These are phyloP conservation scores for Hordeum marinum DNA, from an alignment of 176 grass and related monocot species.

Conservation along the genomic window DNA sequence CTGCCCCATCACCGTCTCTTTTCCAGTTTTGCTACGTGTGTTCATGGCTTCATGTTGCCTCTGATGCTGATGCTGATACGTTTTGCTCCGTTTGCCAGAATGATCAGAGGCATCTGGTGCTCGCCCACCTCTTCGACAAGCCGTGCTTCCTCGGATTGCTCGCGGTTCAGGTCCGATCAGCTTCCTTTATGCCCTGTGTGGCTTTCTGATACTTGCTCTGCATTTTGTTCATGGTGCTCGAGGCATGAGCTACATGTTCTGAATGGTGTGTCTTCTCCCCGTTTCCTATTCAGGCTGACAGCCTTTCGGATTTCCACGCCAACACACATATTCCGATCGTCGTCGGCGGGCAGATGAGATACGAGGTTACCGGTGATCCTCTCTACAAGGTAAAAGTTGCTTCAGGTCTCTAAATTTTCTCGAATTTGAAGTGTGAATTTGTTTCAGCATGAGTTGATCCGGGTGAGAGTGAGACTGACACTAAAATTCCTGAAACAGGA, in stretches of 20 bases:
- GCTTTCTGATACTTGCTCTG: not conserved
- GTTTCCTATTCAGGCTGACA: slow-evolving; percentile 55
- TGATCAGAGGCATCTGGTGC: slow-evolving; percentile 65
- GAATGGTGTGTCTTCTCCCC: not conserved
- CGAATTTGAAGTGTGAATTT: not conserved
- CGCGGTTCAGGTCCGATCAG: slow-evolving; percentile 58
- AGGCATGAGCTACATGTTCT: not conserved
- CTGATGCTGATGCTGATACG: not conserved
- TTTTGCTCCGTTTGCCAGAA: slow-evolving; percentile 32
- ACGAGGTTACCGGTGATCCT: slow-evolving; percentile 79
- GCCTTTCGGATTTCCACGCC: slow-evolving; percentile 75
- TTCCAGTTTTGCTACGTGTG: not conserved
- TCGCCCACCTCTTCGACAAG: slow-evolving; percentile 94
- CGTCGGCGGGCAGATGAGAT: slow-evolving; percentile 81
- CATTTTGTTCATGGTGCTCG: not conserved
- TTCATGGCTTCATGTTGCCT: not conserved
- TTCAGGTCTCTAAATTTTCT: not conserved
- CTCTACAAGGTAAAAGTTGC: slow-evolving; percentile 87
- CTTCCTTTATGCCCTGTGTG: not conserved
- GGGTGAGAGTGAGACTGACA: not conserved
- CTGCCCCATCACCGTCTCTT: not conserved
- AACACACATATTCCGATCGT: slow-evolving; percentile 95
- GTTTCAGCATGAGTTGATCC: not conserved
- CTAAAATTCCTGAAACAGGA: slow-evolving; percentile 38
- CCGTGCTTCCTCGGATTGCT: slow-evolving; percentile 94